phyloP scores from a whole-genome alignment of 139 green algal species.

The Chlamydomonas eustigma region DNA sequence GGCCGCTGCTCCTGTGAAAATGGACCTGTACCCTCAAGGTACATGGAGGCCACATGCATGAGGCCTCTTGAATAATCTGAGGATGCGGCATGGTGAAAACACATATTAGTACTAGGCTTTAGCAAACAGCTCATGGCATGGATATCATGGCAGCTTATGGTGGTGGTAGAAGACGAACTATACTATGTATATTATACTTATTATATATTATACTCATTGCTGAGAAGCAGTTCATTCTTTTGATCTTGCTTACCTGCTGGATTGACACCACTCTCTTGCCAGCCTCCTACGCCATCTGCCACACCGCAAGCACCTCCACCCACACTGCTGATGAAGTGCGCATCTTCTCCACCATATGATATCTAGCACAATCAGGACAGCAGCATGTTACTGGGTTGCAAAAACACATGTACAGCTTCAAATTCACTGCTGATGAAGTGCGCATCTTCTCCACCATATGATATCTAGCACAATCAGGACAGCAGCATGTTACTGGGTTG shows the following conservation, averaged over 20 bases:
- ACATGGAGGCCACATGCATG: not conserved
- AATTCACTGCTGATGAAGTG: conserved; percentile 65
- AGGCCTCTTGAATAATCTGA: conserved; percentile 6
- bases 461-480: conserved; percentile 22
- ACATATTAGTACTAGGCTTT: too few species aligned
- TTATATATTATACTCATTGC: too few species aligned
- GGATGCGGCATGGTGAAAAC: not conserved
- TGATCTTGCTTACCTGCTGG: conserved; percentile 56
- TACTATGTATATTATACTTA: too few species aligned
- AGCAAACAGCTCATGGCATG: too few species aligned
- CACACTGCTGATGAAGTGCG: conserved; percentile 66
- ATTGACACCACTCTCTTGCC: conserved; percentile 79
- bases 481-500: too few species aligned
- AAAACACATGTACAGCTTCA: conserved; percentile 24
- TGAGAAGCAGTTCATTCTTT: too few species aligned
- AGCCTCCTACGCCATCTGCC: conserved; percentile 89
- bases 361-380: conserved; percentile 22
- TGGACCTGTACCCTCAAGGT: conserved; percentile 4
- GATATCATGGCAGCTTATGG: not conserved
- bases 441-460: conserved; percentile 80
- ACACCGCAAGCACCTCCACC: conserved; percentile 66
- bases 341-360: conserved; percentile 78
- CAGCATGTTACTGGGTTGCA: too few species aligned
- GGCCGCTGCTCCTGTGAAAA: not conserved
- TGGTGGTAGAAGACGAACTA: too few species aligned